A percentile compares a stretch with the other conserved stretches of the same genome.
Evolutionary conservation across 140 eudicot species (phyloP).

Genomic region (Senecio squalidus): DNA sequence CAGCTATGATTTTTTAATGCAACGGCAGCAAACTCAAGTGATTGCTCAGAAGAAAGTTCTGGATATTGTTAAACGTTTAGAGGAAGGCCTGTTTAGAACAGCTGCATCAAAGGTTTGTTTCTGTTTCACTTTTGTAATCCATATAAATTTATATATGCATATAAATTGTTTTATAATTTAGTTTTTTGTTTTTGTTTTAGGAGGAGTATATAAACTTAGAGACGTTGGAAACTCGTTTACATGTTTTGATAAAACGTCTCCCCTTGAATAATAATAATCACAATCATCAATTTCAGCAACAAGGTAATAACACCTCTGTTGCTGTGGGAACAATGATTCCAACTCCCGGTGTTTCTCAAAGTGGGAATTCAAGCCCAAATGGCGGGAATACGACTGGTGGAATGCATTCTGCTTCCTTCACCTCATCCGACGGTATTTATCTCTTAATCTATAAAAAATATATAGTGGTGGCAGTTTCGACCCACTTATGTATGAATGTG

Average conservation of each 20-base stretch:
- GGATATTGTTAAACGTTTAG: slow-evolving; percentile 67
- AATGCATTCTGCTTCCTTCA: slow-evolving; percentile 15
- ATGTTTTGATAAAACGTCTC: slow-evolving; percentile 33
- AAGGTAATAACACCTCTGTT: slow-evolving; percentile 48
- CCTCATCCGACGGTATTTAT: slow-evolving; percentile 42
- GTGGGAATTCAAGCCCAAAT: slow-evolving; percentile 51
- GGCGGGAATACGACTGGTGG: slow-evolving; percentile 35
- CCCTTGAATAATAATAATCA: slow-evolving; percentile 32
- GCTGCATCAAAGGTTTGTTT: slow-evolving; percentile 62
- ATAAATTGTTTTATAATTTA: no score
- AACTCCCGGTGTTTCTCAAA: slow-evolving; percentile 86
- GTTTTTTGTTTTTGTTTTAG: slow-evolving; percentile 22
- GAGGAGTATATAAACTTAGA: slow-evolving; percentile 61
- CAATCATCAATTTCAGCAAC: slow-evolving; percentile 52
- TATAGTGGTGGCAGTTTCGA: neutral
- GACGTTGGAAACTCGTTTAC: slow-evolving; percentile 59
- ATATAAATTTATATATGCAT: neutral
- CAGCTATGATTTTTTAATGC: slow-evolving; percentile 54
- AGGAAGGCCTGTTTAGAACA: slow-evolving; percentile 60
- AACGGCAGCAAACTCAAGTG: slow-evolving; percentile 45
- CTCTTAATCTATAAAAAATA: neutral
- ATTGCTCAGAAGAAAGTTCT: slow-evolving; percentile 33
- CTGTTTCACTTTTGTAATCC: neutral
- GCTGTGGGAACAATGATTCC: slow-evolving; percentile 84
- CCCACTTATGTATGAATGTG: neutral